Evolutionary conservation across 768 basidiomycete species (phyloP).

Genomic region (Pholiota microspora): DNA sequence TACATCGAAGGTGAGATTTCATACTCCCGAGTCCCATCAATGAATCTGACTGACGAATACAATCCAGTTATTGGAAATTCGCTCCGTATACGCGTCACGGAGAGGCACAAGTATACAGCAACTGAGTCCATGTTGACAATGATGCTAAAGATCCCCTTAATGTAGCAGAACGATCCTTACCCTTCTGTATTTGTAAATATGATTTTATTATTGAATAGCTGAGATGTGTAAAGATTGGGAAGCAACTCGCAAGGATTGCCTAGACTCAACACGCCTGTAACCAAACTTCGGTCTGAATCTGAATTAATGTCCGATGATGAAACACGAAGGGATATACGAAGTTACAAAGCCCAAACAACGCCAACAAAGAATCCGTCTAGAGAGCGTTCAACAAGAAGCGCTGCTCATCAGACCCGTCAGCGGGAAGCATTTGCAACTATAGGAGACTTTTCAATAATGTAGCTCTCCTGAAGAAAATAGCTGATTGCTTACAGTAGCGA

Average conservation of each 20-base stretch:
- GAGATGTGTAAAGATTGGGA: too few species aligned
- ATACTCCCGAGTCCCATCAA: too few species aligned
- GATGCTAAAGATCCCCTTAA: too few species aligned
- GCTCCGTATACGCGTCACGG: background rate
- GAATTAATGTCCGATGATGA: too few species aligned
- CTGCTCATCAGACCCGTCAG: conserved; percentile 11
- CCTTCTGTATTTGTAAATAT: too few species aligned
- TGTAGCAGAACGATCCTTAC: too few species aligned
- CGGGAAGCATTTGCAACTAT: conserved; percentile 10
- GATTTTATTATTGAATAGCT: too few species aligned
- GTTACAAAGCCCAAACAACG: background rate
- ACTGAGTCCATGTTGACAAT: too few species aligned
- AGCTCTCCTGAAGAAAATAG: background rate
- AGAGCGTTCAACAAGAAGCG: conserved; percentile 8
- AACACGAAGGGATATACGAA: background rate
- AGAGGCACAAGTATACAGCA: background rate
- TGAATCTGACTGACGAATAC: background rate
- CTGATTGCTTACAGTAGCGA: conserved; percentile 1
- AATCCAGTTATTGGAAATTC: conserved; percentile 5
- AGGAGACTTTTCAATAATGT: background rate
- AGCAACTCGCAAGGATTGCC: too few species aligned
- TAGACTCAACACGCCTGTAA: too few species aligned
- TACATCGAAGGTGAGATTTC: background rate
- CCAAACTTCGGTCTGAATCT: too few species aligned
- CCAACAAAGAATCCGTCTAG: background rate